phyloP scores from a whole-genome alignment of 192 early-diverging fungal genomes.

The Rhizoclosmatium globosum region DNA sequence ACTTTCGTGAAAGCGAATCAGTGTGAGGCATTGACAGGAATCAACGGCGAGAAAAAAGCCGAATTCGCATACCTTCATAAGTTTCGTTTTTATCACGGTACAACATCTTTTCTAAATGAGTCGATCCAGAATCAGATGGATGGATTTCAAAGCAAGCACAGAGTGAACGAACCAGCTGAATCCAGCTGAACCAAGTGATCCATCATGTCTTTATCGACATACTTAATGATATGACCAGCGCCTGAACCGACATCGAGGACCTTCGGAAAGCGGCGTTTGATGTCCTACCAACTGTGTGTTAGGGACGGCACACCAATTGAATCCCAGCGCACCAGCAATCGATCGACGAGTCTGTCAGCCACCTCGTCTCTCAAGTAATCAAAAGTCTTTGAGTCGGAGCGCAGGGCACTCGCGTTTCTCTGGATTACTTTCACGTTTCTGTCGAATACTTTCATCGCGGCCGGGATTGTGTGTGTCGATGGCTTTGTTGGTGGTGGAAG shows the following conservation, averaged over 20 bases:
- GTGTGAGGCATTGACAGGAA: not conserved
- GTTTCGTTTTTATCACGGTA: slow-evolving; percentile 59
- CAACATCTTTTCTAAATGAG: slow-evolving; percentile 51
- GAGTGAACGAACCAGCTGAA: slow-evolving; percentile 63
- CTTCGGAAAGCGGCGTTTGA: slow-evolving; percentile 85
- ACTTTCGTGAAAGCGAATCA: slow-evolving; percentile 51
- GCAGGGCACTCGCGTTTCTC: slow-evolving; percentile 73
- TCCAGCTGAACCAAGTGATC: slow-evolving; percentile 90
- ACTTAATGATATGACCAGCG: slow-evolving; percentile 86
- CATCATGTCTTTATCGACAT: slow-evolving; percentile 81
- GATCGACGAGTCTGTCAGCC: slow-evolving; percentile 85
- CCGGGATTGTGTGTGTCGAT: not conserved
- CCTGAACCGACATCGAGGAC: slow-evolving; percentile 92
- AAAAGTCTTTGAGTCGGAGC: slow-evolving; percentile 67
- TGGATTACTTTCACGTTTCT: slow-evolving; percentile 79
- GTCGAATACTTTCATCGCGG: slow-evolving; percentile 70
- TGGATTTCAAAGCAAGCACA: not conserved
- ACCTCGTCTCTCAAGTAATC: slow-evolving; percentile 96
- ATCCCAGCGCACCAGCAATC: slow-evolving; percentile 68
- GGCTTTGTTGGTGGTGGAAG: not conserved
- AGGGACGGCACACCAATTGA: not conserved
- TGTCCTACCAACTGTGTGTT: slow-evolving; percentile 66
- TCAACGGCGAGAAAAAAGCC: not conserved
- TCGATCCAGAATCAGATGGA: not conserved
- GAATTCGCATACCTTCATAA: slow-evolving; percentile 37